Evolutionary conservation across 805 yeast species (phyloP).

Genomic region (Cyberlindnera galapagoensis): DNA sequence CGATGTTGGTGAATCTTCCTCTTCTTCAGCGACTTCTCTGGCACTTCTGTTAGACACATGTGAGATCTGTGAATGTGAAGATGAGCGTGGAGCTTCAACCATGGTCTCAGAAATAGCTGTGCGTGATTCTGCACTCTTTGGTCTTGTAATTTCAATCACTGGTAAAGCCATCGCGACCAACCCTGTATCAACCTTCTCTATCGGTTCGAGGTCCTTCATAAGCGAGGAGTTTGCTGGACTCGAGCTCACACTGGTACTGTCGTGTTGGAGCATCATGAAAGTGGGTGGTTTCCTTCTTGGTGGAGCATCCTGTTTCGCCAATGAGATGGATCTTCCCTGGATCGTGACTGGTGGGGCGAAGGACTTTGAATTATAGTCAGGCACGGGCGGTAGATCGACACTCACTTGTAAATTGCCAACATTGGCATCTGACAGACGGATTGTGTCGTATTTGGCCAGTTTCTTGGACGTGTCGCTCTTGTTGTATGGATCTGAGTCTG

Average conservation of each 20-base stretch:
- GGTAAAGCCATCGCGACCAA: constrained; percentile 2
- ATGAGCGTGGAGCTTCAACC: no score
- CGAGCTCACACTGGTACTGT: not conserved
- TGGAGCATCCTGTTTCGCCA: constrained; percentile 14
- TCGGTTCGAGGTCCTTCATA: not conserved
- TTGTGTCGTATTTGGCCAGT: not conserved
- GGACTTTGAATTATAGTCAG: constrained; percentile 20
- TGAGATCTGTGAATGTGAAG: no score
- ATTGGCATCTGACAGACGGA: constrained; percentile 9
- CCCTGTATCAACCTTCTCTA: constrained; percentile 1
- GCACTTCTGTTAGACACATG: no score
- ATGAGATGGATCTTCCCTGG: constrained; percentile 21
- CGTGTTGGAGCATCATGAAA: not conserved
- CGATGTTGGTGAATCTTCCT: no score
- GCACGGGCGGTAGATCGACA: constrained; percentile 21
- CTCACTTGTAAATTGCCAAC: constrained; percentile 10
- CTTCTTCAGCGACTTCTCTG: no score
- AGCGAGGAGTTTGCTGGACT: not conserved
- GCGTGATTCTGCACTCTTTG: not conserved
- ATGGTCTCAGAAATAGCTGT: not conserved
- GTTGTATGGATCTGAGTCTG: no score
- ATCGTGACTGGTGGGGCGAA: constrained; percentile 24
- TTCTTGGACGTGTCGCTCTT: no score
- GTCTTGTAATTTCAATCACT: constrained; percentile 1
- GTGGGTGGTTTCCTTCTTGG: constrained; percentile 21